These are phyloP conservation scores for Geosmithia putterillii DNA, from an alignment of 2,329 filamentous ascomycete genomes.

Conservation along the genomic window DNA sequence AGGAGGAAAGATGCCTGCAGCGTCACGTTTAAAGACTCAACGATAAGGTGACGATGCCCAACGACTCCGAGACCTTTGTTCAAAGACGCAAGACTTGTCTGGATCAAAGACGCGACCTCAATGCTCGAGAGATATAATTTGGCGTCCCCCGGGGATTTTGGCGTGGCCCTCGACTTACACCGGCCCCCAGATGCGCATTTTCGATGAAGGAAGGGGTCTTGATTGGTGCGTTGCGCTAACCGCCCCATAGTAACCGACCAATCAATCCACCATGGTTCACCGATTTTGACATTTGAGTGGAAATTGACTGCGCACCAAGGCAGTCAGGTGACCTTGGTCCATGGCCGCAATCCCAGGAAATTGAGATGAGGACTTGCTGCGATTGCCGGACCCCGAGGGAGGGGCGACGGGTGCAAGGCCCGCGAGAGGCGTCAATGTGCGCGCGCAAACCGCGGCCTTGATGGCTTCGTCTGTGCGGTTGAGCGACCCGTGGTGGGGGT, in stretches of 20 bases:
- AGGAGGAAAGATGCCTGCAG: constrained; percentile 23
- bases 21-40: constrained; percentile 15
- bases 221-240: constrained; percentile 6
- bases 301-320: not conserved
- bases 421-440: not conserved
- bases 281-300: constrained; percentile 6
- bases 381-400: not conserved
- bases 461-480: not conserved
- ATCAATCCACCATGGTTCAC: constrained; percentile 5
- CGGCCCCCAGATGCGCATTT: constrained; percentile 16
- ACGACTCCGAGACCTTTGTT: constrained; percentile 17
- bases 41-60: constrained; percentile 25
- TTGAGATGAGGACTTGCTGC: constrained; percentile 4
- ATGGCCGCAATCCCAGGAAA: constrained; percentile 7
- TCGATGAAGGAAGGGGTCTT: constrained; percentile 14
- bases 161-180: constrained; percentile 24
- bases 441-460: not conserved
- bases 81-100: constrained; percentile 21
- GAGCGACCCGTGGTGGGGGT: not conserved
- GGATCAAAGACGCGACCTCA: constrained; percentile 22
- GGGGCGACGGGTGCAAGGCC: not conserved
- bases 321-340: constrained; percentile 7
- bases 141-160: constrained; percentile 21
- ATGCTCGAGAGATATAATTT: constrained; percentile 25
- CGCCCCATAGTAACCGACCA: constrained; percentile 4